phyloP scores from a whole-genome alignment of 2,329 filamentous ascomycete genomes.

The Penicillium sp. region DNA sequence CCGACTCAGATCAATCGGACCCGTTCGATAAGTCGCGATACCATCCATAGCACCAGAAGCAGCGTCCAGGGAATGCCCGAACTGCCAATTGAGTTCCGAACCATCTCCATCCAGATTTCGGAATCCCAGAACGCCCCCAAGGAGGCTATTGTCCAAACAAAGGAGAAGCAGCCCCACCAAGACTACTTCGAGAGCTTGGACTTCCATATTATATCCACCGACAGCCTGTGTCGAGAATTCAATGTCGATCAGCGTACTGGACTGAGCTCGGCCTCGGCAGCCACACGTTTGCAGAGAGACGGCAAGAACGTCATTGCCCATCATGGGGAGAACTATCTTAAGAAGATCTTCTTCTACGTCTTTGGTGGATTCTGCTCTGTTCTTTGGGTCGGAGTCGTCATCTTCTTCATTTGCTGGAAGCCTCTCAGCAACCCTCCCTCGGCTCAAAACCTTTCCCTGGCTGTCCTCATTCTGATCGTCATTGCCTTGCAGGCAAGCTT shows the following conservation, averaged over 20 bases:
- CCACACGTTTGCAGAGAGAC: constrained; percentile 59
- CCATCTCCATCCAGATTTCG: constrained; percentile 41
- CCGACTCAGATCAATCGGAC: constrained; percentile 17
- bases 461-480: constrained; percentile 70
- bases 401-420: constrained; percentile 76
- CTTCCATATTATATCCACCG: constrained; percentile 62
- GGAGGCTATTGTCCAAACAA: constrained; percentile 16
- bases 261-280: constrained; percentile 59
- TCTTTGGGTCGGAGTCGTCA: constrained; percentile 65
- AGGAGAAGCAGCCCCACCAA: constrained; percentile 21
- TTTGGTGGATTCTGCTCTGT: constrained; percentile 79
- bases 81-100: constrained; percentile 41
- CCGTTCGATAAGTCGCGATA: constrained; percentile 25
- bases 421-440: constrained; percentile 71
- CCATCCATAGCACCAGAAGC: constrained; percentile 19
- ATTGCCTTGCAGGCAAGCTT: constrained; percentile 70
- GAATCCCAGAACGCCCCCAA: constrained; percentile 38
- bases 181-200: constrained; percentile 62
- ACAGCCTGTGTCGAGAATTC: constrained; percentile 61
- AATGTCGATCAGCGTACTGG: constrained; percentile 59
- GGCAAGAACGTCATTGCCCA: constrained; percentile 68
- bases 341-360: constrained; percentile 66
- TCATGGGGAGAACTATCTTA: constrained; percentile 61
- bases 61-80: constrained; percentile 20
- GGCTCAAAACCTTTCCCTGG: constrained; percentile 68